Conservation (phyloP, 257 asterid genomes). For the Solanum ossicruentum region DNA sequence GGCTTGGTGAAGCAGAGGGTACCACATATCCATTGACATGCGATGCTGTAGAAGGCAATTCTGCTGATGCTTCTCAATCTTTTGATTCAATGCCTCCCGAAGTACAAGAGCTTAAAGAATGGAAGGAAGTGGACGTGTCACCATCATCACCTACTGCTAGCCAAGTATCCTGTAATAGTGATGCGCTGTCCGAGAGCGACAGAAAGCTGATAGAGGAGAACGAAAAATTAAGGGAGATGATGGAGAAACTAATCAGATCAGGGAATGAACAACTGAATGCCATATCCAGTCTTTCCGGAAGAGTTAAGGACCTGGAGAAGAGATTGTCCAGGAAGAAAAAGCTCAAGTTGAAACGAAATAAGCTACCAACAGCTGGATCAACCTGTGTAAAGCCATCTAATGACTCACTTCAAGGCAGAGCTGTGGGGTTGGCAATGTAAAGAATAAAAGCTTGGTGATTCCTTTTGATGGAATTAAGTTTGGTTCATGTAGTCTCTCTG, state of each 20-base stretch:
- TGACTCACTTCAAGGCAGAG: neutral
- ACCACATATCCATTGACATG: neutral
- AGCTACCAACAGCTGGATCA: neutral
- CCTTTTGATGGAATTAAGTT: neutral
- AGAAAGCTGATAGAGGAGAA: conserved; percentile 44
- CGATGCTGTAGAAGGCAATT: neutral
- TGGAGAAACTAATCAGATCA: conserved; percentile 45
- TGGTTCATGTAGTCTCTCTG: neutral
- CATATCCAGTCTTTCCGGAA: conserved; percentile 40
- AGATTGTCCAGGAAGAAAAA: conserved; percentile 37
- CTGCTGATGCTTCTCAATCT: neutral
- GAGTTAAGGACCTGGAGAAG: conserved; percentile 59
- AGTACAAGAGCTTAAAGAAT: neutral
- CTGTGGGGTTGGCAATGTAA: conserved; percentile 7
- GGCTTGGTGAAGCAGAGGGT: neutral
- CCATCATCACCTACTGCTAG: neutral
- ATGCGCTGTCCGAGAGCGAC: conserved; percentile 10
- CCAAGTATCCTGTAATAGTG: neutral
- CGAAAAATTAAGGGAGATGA: conserved; percentile 38
- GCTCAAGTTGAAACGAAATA: conserved; percentile 18
- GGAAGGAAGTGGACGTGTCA: neutral
- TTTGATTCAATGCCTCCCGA: neutral
- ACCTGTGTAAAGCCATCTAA: neutral
- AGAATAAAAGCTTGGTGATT: neutral
- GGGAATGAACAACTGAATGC: conserved; percentile 43